Evolutionary conservation across 116 monocot genomes (phyloP), one percentile per base, ranked within the genome.

Genomic region (Dioscorea cayenensis): DNA sequence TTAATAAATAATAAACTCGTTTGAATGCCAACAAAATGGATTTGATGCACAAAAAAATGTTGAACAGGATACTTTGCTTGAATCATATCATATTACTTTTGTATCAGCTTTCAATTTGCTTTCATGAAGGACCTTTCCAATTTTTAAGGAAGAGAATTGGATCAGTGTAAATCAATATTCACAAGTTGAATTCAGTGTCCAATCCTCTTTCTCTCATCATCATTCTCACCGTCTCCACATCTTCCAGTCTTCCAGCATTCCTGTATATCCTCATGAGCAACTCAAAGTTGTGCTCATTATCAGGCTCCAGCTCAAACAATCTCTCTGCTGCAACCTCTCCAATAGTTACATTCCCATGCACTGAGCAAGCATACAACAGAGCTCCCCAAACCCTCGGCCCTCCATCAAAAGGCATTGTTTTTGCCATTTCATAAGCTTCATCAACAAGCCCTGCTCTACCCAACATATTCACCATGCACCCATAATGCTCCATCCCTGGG

Each of bases 261-360:
- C 37, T 59, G 49, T 92, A 92, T 43, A 89, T 78, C 85, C 72
- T 84, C 77, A 77, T 83, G 81, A 92, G 28, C 32, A 92, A 80
- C 73, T 81, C 83, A 51, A 95, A 91, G 70, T 95, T 95, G 43
- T 82, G 92, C 28, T 74, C 83, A 67, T 92, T 92, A 68, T 95
- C 89, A 0, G 95, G 92, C 72, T 95, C 92, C 77, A 95, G 35
- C 52, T 91, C 89, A 51, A 91, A 89, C 80, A 95, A 78, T 36
- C 49, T 83, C 76, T 76, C 83, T 0, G 89, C 92, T 0, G 87
- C 85, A 14, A 51, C 67, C 77, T 95, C 87, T 0, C 79, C 95
- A 4, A 85, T 74, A 28, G 43, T 43, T 7, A 82, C 71, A 60
- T 92, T 75, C 11, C 89, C 75, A 49, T 92, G 92, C 29, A 95